These are phyloP conservation scores for Hylodesmum podocarpum DNA, from an alignment of 306 rosid species.

Conservation along the genomic window DNA sequence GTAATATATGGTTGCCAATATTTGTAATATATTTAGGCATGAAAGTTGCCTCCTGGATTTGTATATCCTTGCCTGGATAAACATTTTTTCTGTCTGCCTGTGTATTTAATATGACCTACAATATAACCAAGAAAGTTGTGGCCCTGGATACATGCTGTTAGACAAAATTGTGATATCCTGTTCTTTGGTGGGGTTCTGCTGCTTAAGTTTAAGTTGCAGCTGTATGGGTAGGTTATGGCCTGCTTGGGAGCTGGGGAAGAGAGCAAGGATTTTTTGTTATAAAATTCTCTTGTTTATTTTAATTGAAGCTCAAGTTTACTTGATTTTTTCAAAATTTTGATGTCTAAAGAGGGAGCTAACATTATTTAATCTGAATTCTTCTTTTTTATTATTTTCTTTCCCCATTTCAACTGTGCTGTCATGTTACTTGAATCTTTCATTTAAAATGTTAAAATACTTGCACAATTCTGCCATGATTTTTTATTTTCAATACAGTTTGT, in stretches of 20 bases:
- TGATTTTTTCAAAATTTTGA: background rate
- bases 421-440: background rate
- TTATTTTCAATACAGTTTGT: background rate
- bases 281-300: background rate
- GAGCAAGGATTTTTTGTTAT: background rate
- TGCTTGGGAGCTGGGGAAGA: background rate
- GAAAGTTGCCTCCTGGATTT: conserved; percentile 17
- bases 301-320: background rate
- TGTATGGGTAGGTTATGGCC: background rate
- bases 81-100: background rate
- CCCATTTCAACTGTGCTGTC: background rate
- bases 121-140: background rate
- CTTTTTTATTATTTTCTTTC: background rate
- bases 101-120: conserved; percentile 8
- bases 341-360: background rate
- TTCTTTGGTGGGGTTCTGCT: background rate
- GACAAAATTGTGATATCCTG: background rate
- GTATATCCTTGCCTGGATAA: conserved; percentile 6
- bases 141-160: background rate
- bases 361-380: background rate
- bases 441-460: background rate
- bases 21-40: conserved; percentile 36
- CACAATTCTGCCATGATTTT: background rate
- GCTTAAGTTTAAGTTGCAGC: background rate
- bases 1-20: conserved; percentile 34